phyloP scores from a whole-genome alignment of 805 yeast genomes.

The Teunomyces kruisii region DNA sequence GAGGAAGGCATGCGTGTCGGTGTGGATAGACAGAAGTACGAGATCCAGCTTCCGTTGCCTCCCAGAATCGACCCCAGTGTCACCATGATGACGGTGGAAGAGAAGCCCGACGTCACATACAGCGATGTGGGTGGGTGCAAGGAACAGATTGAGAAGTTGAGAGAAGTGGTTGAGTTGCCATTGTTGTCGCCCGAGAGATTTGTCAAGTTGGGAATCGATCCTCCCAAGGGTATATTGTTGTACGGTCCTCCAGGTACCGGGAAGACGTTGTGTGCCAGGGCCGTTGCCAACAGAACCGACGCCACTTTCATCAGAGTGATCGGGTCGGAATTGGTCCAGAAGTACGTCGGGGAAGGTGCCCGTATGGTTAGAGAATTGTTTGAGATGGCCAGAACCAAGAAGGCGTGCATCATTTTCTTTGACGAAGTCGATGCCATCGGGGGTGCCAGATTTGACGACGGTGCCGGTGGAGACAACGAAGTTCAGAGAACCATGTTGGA shows the following conservation, averaged over 20 bases:
- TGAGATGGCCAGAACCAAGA: constrained; percentile 98
- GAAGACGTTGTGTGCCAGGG: constrained; percentile 96
- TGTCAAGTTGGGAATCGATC: constrained; percentile 95
- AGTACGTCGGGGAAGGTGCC: constrained; percentile 99
- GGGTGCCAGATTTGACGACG: constrained; percentile 99
- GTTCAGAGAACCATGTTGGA: constrained; percentile 99
- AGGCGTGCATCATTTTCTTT: constrained; percentile 96
- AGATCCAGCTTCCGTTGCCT: constrained; percentile 94
- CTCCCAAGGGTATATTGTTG: constrained; percentile 94
- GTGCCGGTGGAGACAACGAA: constrained; percentile 99
- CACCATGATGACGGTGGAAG: constrained; percentile 99
- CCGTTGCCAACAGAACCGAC: constrained; percentile 98
- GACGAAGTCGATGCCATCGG: constrained; percentile 99
- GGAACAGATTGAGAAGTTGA: constrained; percentile 93
- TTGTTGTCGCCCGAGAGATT: constrained; percentile 93
- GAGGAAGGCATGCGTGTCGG: constrained; percentile 99
- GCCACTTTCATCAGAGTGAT: constrained; percentile 98
- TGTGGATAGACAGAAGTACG: constrained; percentile 95
- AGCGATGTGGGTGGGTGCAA: constrained; percentile 98
- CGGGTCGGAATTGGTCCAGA: constrained; percentile 97
- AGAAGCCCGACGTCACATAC: constrained; percentile 97
- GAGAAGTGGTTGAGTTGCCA: constrained; percentile 96
- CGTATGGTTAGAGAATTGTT: constrained; percentile 98
- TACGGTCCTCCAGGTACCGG: constrained; percentile 99
- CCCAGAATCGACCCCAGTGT: constrained; percentile 97